Conservation (phyloP, 345 rosid genomes). For the Brassica incana region DNA sequence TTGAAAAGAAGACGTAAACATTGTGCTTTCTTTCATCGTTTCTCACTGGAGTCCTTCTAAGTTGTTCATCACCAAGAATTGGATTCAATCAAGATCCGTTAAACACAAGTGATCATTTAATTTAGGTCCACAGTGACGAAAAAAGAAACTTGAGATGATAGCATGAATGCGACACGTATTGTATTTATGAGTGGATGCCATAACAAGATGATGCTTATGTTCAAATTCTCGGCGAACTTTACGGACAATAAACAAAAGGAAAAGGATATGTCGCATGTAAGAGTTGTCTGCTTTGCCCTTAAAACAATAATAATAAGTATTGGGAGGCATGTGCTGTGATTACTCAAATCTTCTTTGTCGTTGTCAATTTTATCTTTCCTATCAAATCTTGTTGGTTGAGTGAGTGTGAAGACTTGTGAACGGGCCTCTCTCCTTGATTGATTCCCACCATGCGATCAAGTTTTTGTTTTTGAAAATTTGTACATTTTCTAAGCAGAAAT, state of each 20-base stretch:
- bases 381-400: slow-evolving; percentile 34
- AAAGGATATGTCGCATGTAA: slow-evolving; percentile 15
- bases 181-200: slow-evolving; percentile 7
- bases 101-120: background rate
- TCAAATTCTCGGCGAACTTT: slow-evolving; percentile 27
- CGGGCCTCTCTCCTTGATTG: slow-evolving; percentile 29
- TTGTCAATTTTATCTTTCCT: slow-evolving; percentile 32
- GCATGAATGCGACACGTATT: slow-evolving; percentile 7
- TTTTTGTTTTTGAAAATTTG: background rate
- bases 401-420: slow-evolving; percentile 18
- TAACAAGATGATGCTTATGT: slow-evolving; percentile 1
- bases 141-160: background rate
- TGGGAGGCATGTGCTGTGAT: slow-evolving; percentile 41
- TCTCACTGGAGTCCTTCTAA: background rate
- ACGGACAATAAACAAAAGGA: slow-evolving; percentile 23
- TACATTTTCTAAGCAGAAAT: background rate
- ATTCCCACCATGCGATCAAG: slow-evolving; percentile 1
- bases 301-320: background rate
- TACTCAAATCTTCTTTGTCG: slow-evolving; percentile 32
- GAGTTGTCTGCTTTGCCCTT: slow-evolving; percentile 15
- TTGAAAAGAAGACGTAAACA: background rate
- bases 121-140: background rate
- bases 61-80: background rate
- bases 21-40: background rate
- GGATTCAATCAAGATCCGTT: slow-evolving; percentile 11